These are phyloP conservation scores for Podaxis rugospora DNA, from an alignment of 768 basidiomycete genomes.

Conservation along the genomic window DNA sequence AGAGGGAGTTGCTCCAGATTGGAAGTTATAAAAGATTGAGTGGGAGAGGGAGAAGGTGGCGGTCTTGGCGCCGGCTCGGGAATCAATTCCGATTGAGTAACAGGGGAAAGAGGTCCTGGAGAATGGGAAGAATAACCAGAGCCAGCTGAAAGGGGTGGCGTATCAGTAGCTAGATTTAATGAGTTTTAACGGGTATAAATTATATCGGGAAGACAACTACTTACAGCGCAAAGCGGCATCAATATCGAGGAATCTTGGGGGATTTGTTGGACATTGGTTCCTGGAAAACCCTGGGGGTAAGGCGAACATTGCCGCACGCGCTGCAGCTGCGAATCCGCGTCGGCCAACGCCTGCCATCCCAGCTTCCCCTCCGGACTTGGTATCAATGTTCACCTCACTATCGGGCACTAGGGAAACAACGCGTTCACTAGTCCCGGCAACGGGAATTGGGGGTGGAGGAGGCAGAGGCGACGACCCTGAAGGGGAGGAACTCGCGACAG, in stretches of 20 bases:
- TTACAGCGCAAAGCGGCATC: slow-evolving; percentile 37
- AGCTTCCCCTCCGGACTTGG: slow-evolving; percentile 70
- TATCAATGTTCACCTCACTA: slow-evolving; percentile 45
- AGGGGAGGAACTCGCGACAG: background rate
- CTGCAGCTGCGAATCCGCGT: slow-evolving; percentile 77
- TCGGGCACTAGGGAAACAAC: slow-evolving; percentile 8
- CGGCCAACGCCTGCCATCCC: slow-evolving; percentile 92
- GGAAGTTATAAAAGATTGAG: slow-evolving; percentile 13
- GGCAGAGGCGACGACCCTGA: background rate
- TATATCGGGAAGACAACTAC: slow-evolving; percentile 18
- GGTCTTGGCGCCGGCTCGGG: slow-evolving; percentile 14
- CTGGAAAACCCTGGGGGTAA: slow-evolving; percentile 12
- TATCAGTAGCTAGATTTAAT: slow-evolving; percentile 26
- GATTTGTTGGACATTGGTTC: slow-evolving; percentile 29
- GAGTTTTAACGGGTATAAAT: slow-evolving; percentile 7
- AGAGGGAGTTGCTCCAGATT: slow-evolving; percentile 9
- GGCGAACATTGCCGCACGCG: slow-evolving; percentile 44
- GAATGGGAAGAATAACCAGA: slow-evolving; percentile 43
- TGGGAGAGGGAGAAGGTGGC: slow-evolving; percentile 22
- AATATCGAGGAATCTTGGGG: slow-evolving; percentile 44
- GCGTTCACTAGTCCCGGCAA: slow-evolving; percentile 1
- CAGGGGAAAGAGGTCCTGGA: slow-evolving; percentile 36
- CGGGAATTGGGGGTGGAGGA: slow-evolving; percentile 19
- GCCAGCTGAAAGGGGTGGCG: slow-evolving; percentile 45
- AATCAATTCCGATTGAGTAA: slow-evolving; percentile 28